Conservation (phyloP, 495 filamentous ascomycete species). For the Melanomma pulvis-pyrius region DNA sequence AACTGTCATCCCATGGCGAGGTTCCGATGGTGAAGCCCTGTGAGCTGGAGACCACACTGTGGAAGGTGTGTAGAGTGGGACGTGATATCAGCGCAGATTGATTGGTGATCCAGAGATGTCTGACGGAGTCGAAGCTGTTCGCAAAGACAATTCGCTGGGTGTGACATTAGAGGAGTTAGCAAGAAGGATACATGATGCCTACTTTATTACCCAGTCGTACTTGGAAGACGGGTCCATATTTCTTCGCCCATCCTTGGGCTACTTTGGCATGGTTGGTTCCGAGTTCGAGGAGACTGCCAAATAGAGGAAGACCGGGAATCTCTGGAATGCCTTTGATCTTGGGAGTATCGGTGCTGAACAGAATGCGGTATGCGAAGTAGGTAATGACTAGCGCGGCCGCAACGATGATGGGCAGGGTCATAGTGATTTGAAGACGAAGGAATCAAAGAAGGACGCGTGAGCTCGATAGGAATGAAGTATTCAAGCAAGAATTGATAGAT, state of each 20-base stretch:
- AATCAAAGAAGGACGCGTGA: background rate
- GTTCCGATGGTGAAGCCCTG: constrained; percentile 76
- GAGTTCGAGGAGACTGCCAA: constrained; percentile 64
- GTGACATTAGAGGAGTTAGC: background rate
- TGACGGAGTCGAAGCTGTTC: constrained; percentile 69
- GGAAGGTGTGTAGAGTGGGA: constrained; percentile 72
- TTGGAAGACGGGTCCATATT: constrained; percentile 69
- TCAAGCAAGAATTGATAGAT: background rate
- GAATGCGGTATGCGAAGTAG: constrained; percentile 56
- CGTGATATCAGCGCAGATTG: constrained; percentile 71
- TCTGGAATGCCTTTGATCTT: constrained; percentile 68
- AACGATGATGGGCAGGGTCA: constrained; percentile 19
- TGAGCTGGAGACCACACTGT: constrained; percentile 67
- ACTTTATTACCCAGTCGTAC: constrained; percentile 68
- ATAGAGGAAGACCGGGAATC: constrained; percentile 64
- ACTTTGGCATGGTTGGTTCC: constrained; percentile 59
- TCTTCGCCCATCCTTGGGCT: constrained; percentile 59
- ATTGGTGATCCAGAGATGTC: constrained; percentile 71
- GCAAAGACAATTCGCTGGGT: constrained; percentile 66
- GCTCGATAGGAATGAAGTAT: background rate
- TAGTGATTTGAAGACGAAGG: background rate
- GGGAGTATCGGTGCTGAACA: constrained; percentile 61
- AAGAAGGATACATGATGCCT: background rate
- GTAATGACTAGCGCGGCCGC: constrained; percentile 32
- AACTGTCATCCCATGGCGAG: constrained; percentile 73